Base-by-base conservation (phyloP, 192 early-diverging fungal genomes). In the Backusella tuberculispora region DNA sequence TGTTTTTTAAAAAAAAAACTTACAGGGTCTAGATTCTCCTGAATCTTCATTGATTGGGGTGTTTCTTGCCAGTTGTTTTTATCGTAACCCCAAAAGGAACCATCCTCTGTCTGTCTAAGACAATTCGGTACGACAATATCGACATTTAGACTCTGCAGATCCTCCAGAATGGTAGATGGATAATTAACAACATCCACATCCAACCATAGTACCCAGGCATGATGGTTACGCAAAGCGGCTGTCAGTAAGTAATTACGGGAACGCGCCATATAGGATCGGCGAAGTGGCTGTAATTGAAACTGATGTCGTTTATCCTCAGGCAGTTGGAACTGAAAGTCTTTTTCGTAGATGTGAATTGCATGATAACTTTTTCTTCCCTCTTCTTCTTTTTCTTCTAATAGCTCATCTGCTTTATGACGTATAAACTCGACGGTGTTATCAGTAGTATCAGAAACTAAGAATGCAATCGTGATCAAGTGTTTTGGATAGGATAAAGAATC, bases 31-130 rank as follows among this genome's bases (percentile, higher is more conserved):
- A 74, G 43, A 44, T 50, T 56, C 40, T 70, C 66, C 63, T 80
- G 74, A 77, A 87, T 80, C 4, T 73, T 72, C 15, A 78, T 75
- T 64, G 85, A 85, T 37, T 77, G 72, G 7, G 70, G 37, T 7
- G 85, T 87, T 72, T 89, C 87, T 68, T 87, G 85, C 85, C 85
- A 89, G 43, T 85, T 86, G 42, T 89, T 87, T 71, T 84, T 85
- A 69, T 89, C 87, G 40, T 89, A 86, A 7, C 85, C 84, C 77
- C 77, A 83, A 34, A 76, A 75, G 15, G 71, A 72, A 19, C 63
- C 66, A 17, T 76, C 69, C 34, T 76, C 68, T 5, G 71, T 71
- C 29, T 68, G 63, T 12, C 48, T 76, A 40, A 89, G 77, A 63
- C 88, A 89, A 71, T 85, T 86, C 43, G 88, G 88, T 17, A 86